Conservation (phyloP, 2,329 filamentous ascomycete genomes). For the Xylariaceae sp. region DNA sequence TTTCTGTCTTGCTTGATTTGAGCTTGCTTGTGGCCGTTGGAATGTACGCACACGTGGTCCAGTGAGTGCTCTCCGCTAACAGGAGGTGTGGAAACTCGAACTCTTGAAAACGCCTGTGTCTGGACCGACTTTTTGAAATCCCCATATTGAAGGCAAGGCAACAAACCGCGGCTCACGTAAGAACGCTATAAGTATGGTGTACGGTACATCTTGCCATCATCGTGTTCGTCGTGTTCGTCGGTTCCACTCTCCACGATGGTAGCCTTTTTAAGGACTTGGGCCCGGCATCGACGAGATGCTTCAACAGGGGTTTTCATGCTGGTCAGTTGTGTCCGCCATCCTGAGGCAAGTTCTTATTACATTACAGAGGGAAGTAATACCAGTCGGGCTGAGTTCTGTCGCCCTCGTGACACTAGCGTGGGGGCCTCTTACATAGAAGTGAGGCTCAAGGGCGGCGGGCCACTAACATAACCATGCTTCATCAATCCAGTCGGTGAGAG, state of each 20-base stretch:
- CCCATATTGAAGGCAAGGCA: conserved; percentile 9
- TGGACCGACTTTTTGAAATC: neutral
- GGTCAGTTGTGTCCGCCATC: neutral
- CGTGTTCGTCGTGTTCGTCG: too few relatives aligned
- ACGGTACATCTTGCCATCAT: conserved; percentile 15
- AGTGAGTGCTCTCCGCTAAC: conserved; percentile 7
- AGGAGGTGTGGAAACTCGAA: neutral
- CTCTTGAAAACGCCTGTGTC: neutral
- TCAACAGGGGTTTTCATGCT: conserved; percentile 5
- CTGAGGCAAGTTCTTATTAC: neutral
- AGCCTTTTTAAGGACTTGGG: neutral
- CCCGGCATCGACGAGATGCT: neutral
- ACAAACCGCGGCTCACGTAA: conserved; percentile 20
- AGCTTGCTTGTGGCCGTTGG: conserved; percentile 12
- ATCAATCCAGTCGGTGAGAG: neutral
- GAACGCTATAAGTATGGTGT: conserved; percentile 4
- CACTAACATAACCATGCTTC: neutral
- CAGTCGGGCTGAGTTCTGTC: conserved; percentile 1
- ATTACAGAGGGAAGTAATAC: neutral
- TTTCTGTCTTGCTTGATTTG: neutral
- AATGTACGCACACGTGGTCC: conserved; percentile 17
- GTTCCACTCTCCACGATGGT: conserved; percentile 9
- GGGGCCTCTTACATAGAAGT: neutral
- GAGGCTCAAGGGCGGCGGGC: conserved; percentile 21
- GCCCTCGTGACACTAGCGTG: conserved; percentile 10